These are phyloP conservation scores for Punctularia strigosozonata DNA, from an alignment of 768 basidiomycete genomes.

Conservation along the genomic window DNA sequence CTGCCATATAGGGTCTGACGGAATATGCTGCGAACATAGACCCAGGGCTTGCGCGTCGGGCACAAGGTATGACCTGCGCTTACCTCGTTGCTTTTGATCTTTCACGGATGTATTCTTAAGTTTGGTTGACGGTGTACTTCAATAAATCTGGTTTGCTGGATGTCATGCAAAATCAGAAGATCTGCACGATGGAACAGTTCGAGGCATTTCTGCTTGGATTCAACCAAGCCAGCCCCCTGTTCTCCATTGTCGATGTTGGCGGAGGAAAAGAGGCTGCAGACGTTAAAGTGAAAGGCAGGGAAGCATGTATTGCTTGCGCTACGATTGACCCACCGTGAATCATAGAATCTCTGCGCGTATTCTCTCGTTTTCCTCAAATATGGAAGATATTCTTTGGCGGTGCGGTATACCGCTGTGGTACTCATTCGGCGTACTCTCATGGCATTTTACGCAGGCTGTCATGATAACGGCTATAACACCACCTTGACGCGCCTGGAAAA, in stretches of 20 bases:
- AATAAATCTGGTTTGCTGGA: constrained; percentile 24
- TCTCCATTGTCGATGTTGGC: constrained; percentile 30
- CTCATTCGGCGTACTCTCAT: background rate
- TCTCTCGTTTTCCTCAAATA: constrained; percentile 35
- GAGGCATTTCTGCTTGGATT: constrained; percentile 26
- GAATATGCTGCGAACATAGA: constrained; percentile 19
- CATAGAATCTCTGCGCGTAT: constrained; percentile 41
- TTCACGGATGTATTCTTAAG: too few relatives aligned
- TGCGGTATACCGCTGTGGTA: constrained; percentile 6
- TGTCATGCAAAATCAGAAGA: constrained; percentile 14
- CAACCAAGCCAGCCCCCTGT: constrained; percentile 26
- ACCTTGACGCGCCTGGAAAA: constrained; percentile 25
- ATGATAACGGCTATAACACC: constrained; percentile 31
- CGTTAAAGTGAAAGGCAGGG: constrained; percentile 27
- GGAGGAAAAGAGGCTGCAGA: constrained; percentile 31
- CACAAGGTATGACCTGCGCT: too few relatives aligned
- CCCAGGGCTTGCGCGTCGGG: constrained; percentile 13
- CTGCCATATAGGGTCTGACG: constrained; percentile 23
- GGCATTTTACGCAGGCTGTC: constrained; percentile 13
- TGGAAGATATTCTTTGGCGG: constrained; percentile 28
- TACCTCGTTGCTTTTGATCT: too few relatives aligned
- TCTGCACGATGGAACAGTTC: constrained; percentile 23
- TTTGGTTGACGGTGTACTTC: constrained; percentile 27
- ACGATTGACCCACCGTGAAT: background rate
- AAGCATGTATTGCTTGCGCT: background rate